Evolutionary conservation across 164 flowering plant species (phyloP), one percentile per base, ranked within the genome.

Genomic region (Berberis vulgaris): DNA sequence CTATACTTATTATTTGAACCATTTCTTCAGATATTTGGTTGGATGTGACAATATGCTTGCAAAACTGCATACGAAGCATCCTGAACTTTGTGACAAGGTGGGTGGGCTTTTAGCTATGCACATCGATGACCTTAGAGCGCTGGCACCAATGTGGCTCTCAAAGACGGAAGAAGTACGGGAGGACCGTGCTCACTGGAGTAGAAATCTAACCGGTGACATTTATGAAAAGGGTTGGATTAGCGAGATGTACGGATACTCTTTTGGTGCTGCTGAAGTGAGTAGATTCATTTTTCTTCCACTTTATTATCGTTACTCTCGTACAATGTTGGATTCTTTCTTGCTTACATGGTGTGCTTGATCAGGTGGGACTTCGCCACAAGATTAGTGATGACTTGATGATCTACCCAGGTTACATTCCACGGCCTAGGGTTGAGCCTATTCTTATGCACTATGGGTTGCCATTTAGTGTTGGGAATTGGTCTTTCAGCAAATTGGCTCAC

Each of bases 181-280:
- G 74, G 99, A 95, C 73, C 84, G 73, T 64, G 97, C 88, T 70
- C 99, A 95, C 72, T 91, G 99, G 99, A 78, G 79, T 53, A 91
- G 89, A 65, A 95, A 95, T 72, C 67, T 87, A 63, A 95, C 97
- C 54, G 99, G 99, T 62, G 99, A 95, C 65, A 84, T 91, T 66
- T 91, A 89, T 78, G 91, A 84, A 7, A 70, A 78, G 69, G 99
- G 99, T n/a, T 95, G 99, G 99, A 95, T 95, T 56, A 95, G 99
- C 70, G 99, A 95, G 76, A 95, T 95, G 99, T 95, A 95, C 75
- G 99, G 99, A 52, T 95, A 95, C 77, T 91, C 99, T 52, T 95
- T 95, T 78, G 99, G 97, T 72, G 99, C 97, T 12, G 91, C 99
- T 60, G 97, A 95, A 77, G 99, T 95, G 77, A 71, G 87, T 73